phyloP scores from a whole-genome alignment of 495 filamentous ascomycete species.

The Achaetomiella virescens region DNA sequence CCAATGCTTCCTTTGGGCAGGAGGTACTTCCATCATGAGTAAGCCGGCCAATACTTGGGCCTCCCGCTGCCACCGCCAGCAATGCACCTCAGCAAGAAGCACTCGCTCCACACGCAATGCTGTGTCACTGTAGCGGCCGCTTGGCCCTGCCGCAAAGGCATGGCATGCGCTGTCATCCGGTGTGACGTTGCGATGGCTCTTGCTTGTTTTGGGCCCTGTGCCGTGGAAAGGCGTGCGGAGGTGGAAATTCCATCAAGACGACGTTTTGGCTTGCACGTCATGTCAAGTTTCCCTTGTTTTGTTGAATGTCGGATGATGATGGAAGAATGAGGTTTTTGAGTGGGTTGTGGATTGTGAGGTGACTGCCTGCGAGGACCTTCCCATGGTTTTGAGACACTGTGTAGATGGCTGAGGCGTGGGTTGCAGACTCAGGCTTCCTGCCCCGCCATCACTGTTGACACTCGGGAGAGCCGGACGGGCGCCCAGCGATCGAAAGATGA shows the following conservation, averaged over 20 bases:
- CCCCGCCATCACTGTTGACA: too few relatives aligned
- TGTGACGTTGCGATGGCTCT: slow-evolving; percentile 3
- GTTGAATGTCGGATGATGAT: too few relatives aligned
- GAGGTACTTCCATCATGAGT: neutral
- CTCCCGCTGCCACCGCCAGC: neutral
- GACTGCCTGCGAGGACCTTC: too few relatives aligned
- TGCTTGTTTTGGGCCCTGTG: neutral
- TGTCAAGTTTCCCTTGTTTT: too few relatives aligned
- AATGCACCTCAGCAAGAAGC: slow-evolving; percentile 9
- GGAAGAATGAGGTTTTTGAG: too few relatives aligned
- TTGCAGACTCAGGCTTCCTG: too few relatives aligned
- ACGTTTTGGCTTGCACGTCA: neutral
- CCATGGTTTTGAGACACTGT: too few relatives aligned
- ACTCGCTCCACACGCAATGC: neutral
- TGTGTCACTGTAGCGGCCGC: slow-evolving; percentile 13
- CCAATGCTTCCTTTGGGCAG: neutral
- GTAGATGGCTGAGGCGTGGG: too few relatives aligned
- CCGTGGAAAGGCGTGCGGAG: neutral
- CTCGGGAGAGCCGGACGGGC: too few relatives aligned
- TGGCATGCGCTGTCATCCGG: slow-evolving; percentile 14
- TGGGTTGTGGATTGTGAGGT: too few relatives aligned
- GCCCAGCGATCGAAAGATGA: too few relatives aligned
- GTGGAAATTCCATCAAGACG: neutral
- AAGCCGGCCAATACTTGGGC: slow-evolving; percentile 11
- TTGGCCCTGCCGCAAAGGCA: slow-evolving; percentile 1